A percentile compares a stretch with the other conserved stretches of the same genome.
These are phyloP conservation scores for Leptodermis oblonga DNA, from an alignment of 257 asterid genomes.

Conservation along the genomic window DNA sequence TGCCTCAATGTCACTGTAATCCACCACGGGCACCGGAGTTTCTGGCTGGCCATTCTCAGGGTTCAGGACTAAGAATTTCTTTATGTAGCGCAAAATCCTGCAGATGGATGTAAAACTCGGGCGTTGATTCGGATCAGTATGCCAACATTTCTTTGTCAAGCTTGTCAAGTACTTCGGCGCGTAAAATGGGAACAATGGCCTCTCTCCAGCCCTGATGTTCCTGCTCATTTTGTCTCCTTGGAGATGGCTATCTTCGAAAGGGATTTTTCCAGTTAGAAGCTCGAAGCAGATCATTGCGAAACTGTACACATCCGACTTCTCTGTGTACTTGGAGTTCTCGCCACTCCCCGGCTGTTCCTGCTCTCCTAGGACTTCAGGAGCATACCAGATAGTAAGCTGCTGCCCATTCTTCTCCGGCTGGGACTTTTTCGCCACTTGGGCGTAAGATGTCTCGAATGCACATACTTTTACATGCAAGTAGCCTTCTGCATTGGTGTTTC, in stretches of 20 bases:
- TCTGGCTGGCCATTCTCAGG: slow-evolving; percentile 58
- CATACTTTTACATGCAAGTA: slow-evolving; percentile 64
- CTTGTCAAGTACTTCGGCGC: slow-evolving; percentile 50
- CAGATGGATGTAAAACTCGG: slow-evolving; percentile 51
- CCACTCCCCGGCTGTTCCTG: slow-evolving; percentile 34
- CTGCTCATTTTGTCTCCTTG: slow-evolving; percentile 90
- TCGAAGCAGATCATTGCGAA: slow-evolving; percentile 90
- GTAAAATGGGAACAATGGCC: slow-evolving; percentile 84
- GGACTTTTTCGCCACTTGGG: slow-evolving; percentile 31
- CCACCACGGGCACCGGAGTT: slow-evolving; percentile 46
- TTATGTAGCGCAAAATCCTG: slow-evolving; percentile 62
- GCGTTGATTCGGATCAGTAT: slow-evolving; percentile 35
- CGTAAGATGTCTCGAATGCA: slow-evolving; percentile 46
- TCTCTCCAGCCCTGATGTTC: slow-evolving; percentile 78
- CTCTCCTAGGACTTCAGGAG: slow-evolving; percentile 79
- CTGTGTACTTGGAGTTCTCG: slow-evolving; percentile 33
- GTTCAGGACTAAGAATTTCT: slow-evolving; percentile 36
- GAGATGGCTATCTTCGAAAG: slow-evolving; percentile 77
- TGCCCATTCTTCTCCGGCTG: slow-evolving; percentile 34
- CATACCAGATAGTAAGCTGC: slow-evolving; percentile 52
- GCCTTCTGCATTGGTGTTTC: slow-evolving; percentile 45
- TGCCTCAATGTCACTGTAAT: slow-evolving; percentile 34
- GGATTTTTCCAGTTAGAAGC: slow-evolving; percentile 81
- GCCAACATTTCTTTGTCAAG: slow-evolving; percentile 47
- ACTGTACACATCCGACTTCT: slow-evolving; percentile 79